Evolutionary conservation across 306 rosid genomes (phyloP).

Genomic region (Pueraria montana): DNA sequence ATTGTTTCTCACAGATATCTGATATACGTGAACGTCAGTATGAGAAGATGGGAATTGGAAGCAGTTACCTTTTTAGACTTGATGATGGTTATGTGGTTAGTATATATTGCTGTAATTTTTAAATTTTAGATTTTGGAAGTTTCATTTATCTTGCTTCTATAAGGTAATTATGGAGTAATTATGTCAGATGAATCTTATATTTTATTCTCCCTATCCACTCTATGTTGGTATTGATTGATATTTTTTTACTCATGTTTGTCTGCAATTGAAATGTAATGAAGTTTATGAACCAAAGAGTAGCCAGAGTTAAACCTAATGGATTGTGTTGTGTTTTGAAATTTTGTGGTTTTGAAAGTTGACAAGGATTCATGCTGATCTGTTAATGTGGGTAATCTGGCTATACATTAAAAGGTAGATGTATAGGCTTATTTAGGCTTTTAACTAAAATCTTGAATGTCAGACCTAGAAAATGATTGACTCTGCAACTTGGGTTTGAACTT

Average conservation of each 20-base stretch:
- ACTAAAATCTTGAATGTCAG: constrained; percentile 19
- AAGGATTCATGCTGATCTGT: neutral
- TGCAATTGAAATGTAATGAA: constrained; percentile 26
- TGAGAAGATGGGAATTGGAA: constrained; percentile 97
- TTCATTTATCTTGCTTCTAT: constrained; percentile 19
- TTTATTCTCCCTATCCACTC: constrained; percentile 13
- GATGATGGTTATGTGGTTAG: constrained; percentile 99
- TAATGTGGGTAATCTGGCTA: neutral
- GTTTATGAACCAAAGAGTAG: constrained; percentile 10
- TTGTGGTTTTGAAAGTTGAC: constrained; percentile 23
- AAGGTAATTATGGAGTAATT: neutral
- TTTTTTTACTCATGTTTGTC: constrained; percentile 5
- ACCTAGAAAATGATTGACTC: constrained; percentile 21
- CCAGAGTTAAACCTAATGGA: neutral
- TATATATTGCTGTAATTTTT: constrained; percentile 46
- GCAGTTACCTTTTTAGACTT: constrained; percentile 97
- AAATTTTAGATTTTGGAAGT: constrained; percentile 16
- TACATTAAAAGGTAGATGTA: constrained; percentile 26
- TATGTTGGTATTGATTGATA: constrained; percentile 36
- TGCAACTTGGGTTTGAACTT: constrained; percentile 35
- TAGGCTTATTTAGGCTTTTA: constrained; percentile 17
- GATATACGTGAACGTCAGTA: constrained; percentile 93
- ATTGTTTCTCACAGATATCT: constrained; percentile 73
- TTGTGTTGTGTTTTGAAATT: constrained; percentile 9
- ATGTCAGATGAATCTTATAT: constrained; percentile 26